Base-by-base conservation (phyloP, 768 basidiomycete species). In the Tubosaeta sp. region DNA sequence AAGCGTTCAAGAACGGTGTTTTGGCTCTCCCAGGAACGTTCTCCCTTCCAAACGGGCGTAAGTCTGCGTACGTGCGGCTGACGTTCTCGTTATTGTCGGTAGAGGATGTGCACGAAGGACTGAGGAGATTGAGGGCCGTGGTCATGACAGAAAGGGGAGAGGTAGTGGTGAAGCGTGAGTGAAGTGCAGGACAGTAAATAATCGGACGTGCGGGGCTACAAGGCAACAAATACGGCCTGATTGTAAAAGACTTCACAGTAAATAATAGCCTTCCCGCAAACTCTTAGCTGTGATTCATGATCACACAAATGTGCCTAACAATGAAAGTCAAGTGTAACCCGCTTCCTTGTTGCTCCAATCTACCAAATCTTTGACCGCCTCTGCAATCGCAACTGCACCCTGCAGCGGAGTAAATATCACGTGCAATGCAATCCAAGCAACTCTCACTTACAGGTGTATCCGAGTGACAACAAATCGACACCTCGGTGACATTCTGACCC, bases 21-120 rank as follows among this genome's bases (percentile, higher is more conserved):
- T 78, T 92, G 21, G 89, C 87, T 30, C 77, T 94, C 8, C 90
- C 90, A 6, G 90, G 90, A 11, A 81, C 75, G 3, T 80, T 80
- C 18, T 90, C 89, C 69, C 71, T 84, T 50, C 86, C 87, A 14
- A 81, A 78, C 51, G 82, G 80, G 12, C 69, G 75, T 24, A 81
- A 76, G 64, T 82, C 84, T n/a, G 71, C 79, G 22, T 86, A 85
- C 63, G 85, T 93, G 32, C 75, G 92, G 34, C 85, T 86, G 25
- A 73, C 84, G 38, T 92, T 93, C 68, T 86, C 84, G 61, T 59
- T 84, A 53, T 70, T 81, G 30, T 69, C 71, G 2, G 80, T 80
- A 49, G 76, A 80, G 29, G 78, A 87, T 31, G 82, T 86, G 3
- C 80, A 90, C 34, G 79, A 83, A 69, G 90, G 83, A 2, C 65